phyloP scores from a whole-genome alignment of 768 basidiomycete species.

The Daedaleopsis nitida region DNA sequence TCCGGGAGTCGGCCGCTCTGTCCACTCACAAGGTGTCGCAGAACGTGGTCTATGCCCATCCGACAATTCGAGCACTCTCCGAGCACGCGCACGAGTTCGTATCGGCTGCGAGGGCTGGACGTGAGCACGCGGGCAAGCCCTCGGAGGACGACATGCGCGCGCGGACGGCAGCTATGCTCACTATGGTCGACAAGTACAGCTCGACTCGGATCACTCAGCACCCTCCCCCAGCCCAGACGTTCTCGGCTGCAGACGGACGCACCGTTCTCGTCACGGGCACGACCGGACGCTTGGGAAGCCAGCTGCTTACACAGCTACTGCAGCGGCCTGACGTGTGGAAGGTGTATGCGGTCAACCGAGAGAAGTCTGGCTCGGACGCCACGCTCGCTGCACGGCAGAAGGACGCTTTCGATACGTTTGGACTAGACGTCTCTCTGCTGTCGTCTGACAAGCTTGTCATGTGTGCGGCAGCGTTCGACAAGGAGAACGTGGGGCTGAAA shows the following conservation, averaged over 20 bases:
- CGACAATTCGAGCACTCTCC: slow-evolving; percentile 37
- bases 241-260: slow-evolving; percentile 9
- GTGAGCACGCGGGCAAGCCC: not conserved
- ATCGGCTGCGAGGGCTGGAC: not conserved
- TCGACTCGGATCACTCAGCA: not conserved
- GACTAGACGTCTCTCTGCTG: slow-evolving; percentile 15
- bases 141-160: not conserved
- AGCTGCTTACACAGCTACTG: slow-evolving; percentile 29
- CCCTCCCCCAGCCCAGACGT: not conserved
- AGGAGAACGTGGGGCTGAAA: slow-evolving; percentile 13
- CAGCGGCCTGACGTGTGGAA: slow-evolving; percentile 16
- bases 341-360: slow-evolving; percentile 31
- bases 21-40: slow-evolving; percentile 25
- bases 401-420: slow-evolving; percentile 17
- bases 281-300: slow-evolving; percentile 34
- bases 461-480: slow-evolving; percentile 14
- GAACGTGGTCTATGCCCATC: slow-evolving; percentile 40
- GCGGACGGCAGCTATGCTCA: slow-evolving; percentile 29
- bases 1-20: slow-evolving; percentile 25
- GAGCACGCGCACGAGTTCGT: slow-evolving; percentile 20
- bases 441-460: slow-evolving; percentile 8
- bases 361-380: not conserved
- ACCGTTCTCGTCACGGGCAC: slow-evolving; percentile 37
- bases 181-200: slow-evolving; percentile 45
- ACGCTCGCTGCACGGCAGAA: slow-evolving; percentile 11